A percentile compares a stretch with the other conserved stretches of the same genome.
Evolutionary conservation across 306 rosid genomes (phyloP).

Genomic region (Aeschynomene evenia): DNA sequence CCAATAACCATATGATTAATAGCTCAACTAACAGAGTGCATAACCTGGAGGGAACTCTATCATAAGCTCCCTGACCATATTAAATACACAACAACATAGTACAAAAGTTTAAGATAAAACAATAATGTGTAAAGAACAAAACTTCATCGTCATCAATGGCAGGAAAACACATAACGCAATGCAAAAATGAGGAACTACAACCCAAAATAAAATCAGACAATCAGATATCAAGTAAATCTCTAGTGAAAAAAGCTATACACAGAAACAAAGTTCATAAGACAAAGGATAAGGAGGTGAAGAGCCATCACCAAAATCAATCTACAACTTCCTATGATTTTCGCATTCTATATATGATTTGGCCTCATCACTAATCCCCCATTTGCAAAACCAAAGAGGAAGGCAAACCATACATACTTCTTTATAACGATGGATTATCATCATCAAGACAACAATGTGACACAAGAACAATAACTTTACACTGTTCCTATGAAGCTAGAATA

Average conservation of each 20-base stretch:
- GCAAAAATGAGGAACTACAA: neutral
- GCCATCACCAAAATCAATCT: neutral
- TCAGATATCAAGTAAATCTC: neutral
- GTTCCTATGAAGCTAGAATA: neutral
- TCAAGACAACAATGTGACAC: conserved; percentile 6
- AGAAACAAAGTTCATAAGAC: neutral
- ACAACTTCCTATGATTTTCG: neutral
- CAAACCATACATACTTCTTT: neutral
- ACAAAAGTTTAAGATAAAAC: neutral
- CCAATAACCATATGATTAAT: conserved; percentile 7
- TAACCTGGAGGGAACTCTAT: neutral
- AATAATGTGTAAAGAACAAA: neutral
- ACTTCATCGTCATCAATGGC: neutral
- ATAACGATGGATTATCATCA: neutral
- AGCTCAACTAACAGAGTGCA: conserved; percentile 5
- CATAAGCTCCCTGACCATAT: conserved; percentile 1
- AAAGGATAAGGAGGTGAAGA: neutral
- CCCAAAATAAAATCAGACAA: neutral
- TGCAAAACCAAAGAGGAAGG: neutral
- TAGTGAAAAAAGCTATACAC: conserved; percentile 3
- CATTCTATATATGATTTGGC: neutral
- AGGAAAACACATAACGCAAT: neutral
- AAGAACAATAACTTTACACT: neutral
- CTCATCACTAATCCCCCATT: neutral
- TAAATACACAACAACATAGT: neutral